These are phyloP conservation scores for Entamoeba nuttalli DNA, from an alignment of 208 protist species.

Conservation along the genomic window DNA sequence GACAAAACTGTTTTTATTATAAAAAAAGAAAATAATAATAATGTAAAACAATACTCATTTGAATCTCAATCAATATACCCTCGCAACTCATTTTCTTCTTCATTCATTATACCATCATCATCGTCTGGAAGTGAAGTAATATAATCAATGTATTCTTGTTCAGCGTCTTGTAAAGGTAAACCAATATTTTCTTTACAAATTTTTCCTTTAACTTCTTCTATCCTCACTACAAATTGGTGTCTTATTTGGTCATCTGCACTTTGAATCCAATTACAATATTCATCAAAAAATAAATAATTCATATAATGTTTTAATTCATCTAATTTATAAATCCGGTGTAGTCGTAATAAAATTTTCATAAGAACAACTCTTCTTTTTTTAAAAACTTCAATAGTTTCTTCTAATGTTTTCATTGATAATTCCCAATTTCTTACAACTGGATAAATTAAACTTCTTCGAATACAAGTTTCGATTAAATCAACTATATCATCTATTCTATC, in stretches of 20 bases:
- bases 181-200: not conserved
- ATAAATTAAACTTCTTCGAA: not conserved
- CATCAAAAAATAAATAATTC: not conserved
- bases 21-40: too few relatives aligned
- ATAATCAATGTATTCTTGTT: not conserved
- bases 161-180: not conserved
- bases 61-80: too few relatives aligned
- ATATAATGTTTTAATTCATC: not conserved
- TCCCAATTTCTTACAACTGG: not conserved
- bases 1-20: too few relatives aligned
- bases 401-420: not conserved
- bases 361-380: not conserved
- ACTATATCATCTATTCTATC: not conserved
- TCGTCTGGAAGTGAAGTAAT: not conserved
- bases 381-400: not conserved
- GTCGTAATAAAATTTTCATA: not conserved
- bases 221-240: not conserved
- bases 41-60: too few relatives aligned
- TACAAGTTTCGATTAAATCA: not conserved
- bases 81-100: not conserved
- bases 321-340: not conserved
- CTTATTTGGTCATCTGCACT: not conserved
- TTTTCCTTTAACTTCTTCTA: not conserved
- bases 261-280: not conserved
- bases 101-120: not conserved